Evolutionary conservation across 441 rosid species (phyloP).

Genomic region (Pelargonium citronellum): DNA sequence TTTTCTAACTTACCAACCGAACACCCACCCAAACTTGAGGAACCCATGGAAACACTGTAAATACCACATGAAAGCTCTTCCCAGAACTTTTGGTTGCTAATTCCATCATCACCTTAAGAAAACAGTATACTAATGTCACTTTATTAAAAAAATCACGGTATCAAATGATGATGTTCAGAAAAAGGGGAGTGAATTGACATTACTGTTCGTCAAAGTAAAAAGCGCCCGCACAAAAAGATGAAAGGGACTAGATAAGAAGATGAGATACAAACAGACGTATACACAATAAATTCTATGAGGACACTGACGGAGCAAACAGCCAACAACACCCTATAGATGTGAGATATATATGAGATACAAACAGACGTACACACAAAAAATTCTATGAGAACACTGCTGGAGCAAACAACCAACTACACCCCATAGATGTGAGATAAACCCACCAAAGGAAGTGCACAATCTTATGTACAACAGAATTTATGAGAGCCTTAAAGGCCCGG

Average conservation of each 20-base stretch:
- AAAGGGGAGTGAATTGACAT: too few relatives aligned
- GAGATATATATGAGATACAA: background rate
- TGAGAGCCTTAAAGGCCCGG: background rate
- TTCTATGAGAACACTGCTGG: background rate
- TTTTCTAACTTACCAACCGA: constrained; percentile 47
- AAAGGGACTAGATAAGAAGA: background rate
- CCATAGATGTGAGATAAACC: background rate
- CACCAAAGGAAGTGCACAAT: background rate
- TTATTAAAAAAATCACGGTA: background rate
- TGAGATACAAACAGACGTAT: too few relatives aligned
- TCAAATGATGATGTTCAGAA: too few relatives aligned
- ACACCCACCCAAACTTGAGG: constrained; percentile 27
- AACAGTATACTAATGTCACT: background rate
- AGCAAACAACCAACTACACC: background rate
- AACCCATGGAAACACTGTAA: constrained; percentile 47
- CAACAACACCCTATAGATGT: background rate
- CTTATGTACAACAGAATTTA: background rate
- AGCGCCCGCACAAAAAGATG: background rate
- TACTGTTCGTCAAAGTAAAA: background rate
- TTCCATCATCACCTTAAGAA: constrained; percentile 41
- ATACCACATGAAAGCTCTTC: constrained; percentile 88
- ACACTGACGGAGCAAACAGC: background rate
- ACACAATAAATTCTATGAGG: background rate
- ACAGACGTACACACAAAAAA: background rate
- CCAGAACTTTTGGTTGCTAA: constrained; percentile 40